phyloP scores from a whole-genome alignment of 192 early-diverging fungal genomes.

The Haplosporangium gracile region DNA sequence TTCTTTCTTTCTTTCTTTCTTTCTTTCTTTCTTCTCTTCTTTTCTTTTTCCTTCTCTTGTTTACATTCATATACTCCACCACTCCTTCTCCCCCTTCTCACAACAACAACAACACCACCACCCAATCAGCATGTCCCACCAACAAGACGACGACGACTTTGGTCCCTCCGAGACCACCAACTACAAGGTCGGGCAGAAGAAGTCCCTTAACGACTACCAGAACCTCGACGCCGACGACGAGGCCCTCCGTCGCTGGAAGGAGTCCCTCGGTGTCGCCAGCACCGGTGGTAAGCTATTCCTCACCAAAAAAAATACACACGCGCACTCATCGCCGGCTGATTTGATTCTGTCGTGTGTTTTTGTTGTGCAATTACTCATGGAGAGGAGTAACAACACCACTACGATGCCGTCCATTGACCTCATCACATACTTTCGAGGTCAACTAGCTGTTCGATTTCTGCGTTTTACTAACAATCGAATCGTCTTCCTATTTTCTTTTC shows the following conservation, averaged over 20 bases:
- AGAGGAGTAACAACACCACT: neutral
- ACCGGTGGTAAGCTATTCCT: slow-evolving; percentile 60
- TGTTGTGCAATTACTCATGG: neutral
- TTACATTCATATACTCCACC: neutral
- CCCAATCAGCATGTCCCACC: slow-evolving; percentile 58
- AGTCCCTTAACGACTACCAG: slow-evolving; percentile 87
- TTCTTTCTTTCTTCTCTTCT: neutral
- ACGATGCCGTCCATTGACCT: neutral
- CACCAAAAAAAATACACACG: neutral
- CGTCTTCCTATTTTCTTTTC: neutral
- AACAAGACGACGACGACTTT: slow-evolving; percentile 79
- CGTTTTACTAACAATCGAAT: neutral
- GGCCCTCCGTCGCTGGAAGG: slow-evolving; percentile 98
- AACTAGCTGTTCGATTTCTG: neutral
- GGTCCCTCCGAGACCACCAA: slow-evolving; percentile 81
- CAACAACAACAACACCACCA: neutral
- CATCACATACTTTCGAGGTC: neutral
- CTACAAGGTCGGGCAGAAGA: slow-evolving; percentile 95
- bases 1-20: neutral
- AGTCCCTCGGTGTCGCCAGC: slow-evolving; percentile 84
- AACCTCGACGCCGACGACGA: slow-evolving; percentile 91
- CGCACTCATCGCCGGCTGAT: neutral
- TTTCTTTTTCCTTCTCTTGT: neutral
- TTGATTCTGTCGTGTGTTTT: neutral
- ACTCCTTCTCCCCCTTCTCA: neutral